Conservation (phyloP, 2,329 filamentous ascomycete species). For the Penicillium digitatum region DNA sequence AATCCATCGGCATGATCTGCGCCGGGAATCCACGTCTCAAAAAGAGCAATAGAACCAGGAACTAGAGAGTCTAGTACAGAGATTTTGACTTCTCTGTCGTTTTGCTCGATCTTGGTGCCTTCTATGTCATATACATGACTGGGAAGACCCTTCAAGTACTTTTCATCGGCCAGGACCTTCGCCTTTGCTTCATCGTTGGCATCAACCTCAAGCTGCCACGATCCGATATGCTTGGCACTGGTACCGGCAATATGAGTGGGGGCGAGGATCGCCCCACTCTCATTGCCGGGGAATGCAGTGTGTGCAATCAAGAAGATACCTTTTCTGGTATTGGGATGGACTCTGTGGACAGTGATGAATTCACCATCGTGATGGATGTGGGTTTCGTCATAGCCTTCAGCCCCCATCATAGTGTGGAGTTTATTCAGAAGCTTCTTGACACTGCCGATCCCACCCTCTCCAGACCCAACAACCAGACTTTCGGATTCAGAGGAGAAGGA, state of each 20-base stretch:
- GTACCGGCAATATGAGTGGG: slow-evolving; percentile 79
- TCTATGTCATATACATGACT: slow-evolving; percentile 72
- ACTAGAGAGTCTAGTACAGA: slow-evolving; percentile 78
- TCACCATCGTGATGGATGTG: slow-evolving; percentile 96
- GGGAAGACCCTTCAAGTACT: slow-evolving; percentile 74
- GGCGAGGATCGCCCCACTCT: slow-evolving; percentile 74
- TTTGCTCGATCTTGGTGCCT: slow-evolving; percentile 68
- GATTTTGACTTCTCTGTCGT: slow-evolving; percentile 71
- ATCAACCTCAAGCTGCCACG: slow-evolving; percentile 90
- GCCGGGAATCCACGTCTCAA: slow-evolving; percentile 91
- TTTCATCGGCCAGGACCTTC: slow-evolving; percentile 63
- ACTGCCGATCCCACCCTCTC: slow-evolving; percentile 79
- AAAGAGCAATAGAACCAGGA: slow-evolving; percentile 88
- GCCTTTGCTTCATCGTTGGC: slow-evolving; percentile 65
- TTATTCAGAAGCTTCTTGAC: slow-evolving; percentile 92
- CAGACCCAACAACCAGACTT: slow-evolving; percentile 55
- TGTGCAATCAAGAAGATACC: slow-evolving; percentile 95
- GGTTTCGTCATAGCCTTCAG: slow-evolving; percentile 89
- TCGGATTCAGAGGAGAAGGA: slow-evolving; percentile 65
- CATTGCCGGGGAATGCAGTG: slow-evolving; percentile 88
- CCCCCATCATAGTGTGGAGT: slow-evolving; percentile 92
- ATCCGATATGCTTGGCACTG: slow-evolving; percentile 77
- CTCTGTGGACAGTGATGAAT: slow-evolving; percentile 92
- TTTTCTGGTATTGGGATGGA: slow-evolving; percentile 86
- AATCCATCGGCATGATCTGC: slow-evolving; percentile 79